phyloP scores from a whole-genome alignment of 306 rosid genomes.

The Rosa lucieae region DNA sequence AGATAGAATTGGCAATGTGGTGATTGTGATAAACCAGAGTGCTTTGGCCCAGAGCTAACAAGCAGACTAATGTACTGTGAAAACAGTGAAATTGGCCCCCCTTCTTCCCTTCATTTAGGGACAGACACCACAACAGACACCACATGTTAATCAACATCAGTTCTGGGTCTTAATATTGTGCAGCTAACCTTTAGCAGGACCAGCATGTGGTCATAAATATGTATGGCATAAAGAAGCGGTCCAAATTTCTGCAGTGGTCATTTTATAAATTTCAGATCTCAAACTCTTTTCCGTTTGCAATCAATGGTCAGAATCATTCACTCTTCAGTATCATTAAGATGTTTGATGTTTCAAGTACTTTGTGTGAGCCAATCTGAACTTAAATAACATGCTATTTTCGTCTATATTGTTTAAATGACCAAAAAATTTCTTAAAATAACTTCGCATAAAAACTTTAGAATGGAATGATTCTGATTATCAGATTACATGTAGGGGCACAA shows the following conservation, averaged over 20 bases:
- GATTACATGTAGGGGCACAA: neutral
- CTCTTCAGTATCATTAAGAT: neutral
- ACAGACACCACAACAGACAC: slow-evolving; percentile 1
- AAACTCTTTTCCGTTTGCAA: neutral
- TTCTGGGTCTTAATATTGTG: neutral
- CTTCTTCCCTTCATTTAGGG: neutral
- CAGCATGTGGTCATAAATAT: neutral
- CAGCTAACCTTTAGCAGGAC: neutral
- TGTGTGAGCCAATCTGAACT: neutral
- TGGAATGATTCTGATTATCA: neutral
- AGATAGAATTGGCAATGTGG: neutral
- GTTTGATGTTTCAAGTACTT: neutral
- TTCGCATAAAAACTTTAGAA: too few species aligned
- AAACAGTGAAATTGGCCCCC: neutral
- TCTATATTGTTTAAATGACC: neutral
- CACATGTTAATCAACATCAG: neutral
- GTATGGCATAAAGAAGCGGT: neutral
- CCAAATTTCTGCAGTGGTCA: neutral
- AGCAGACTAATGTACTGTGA: neutral
- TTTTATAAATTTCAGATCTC: neutral
- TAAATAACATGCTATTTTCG: neutral
- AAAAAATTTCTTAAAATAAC: too few species aligned
- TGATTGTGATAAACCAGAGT: neutral
- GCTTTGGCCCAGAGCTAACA: neutral
- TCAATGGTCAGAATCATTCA: neutral